These are phyloP conservation scores for Xylaria sp. DNA, from an alignment of 2,329 filamentous ascomycete species.

Conservation along the genomic window DNA sequence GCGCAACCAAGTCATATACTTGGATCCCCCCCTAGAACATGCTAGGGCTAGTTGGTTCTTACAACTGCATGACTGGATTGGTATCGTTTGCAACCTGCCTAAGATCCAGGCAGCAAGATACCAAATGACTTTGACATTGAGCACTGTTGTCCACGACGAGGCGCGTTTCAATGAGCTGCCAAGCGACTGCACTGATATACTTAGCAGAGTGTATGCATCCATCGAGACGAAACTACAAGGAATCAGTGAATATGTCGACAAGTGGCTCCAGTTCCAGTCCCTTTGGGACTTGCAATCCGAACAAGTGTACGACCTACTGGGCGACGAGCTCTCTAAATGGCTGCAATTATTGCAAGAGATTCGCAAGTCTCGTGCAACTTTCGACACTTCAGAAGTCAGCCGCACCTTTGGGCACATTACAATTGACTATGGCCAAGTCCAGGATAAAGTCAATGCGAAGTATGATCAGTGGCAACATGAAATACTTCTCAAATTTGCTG, in stretches of 20 bases:
- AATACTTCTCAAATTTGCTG: slow-evolving; percentile 90
- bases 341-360: slow-evolving; percentile 96
- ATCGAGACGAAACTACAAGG: slow-evolving; percentile 83
- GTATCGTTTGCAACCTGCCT: slow-evolving; percentile 86
- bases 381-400: slow-evolving; percentile 94
- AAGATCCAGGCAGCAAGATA: slow-evolving; percentile 96
- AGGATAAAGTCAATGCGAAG: slow-evolving; percentile 97
- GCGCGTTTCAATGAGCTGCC: slow-evolving; percentile 84
- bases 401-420: slow-evolving; percentile 91
- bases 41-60: slow-evolving; percentile 92
- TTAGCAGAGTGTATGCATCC: slow-evolving; percentile 79
- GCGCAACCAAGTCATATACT: slow-evolving; percentile 96
- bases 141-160: slow-evolving; percentile 68
- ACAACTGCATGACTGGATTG: slow-evolving; percentile 92
- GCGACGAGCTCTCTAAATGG: slow-evolving; percentile 91
- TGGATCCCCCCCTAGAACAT: slow-evolving; percentile 91
- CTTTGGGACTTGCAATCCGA: slow-evolving; percentile 97
- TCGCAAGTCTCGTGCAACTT: slow-evolving; percentile 91
- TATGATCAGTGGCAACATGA: slow-evolving; percentile 99
- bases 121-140: slow-evolving; percentile 74
- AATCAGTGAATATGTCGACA: slow-evolving; percentile 87
- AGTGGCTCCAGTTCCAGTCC: slow-evolving; percentile 98
- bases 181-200: slow-evolving; percentile 77
- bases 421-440: slow-evolving; percentile 98
- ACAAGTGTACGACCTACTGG: slow-evolving; percentile 89